Evolutionary conservation across 768 basidiomycete genomes (phyloP), one percentile per base, ranked within the genome.

Genomic region (Cytidiella melzeri): DNA sequence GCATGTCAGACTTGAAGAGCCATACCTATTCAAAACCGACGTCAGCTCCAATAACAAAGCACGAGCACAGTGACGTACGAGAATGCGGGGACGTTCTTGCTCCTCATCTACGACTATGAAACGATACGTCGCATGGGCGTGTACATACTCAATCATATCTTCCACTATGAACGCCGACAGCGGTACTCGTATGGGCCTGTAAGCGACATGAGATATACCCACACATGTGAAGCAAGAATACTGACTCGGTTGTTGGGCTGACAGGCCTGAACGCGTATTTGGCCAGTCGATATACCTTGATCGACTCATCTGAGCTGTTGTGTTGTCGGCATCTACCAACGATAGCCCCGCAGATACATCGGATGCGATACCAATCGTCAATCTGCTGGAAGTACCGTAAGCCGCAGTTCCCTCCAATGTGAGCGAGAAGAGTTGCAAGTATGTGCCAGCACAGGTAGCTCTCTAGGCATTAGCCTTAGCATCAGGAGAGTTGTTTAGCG

Each of bases 401-500:
- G n/a, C n/a, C n/a, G n/a, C n/a, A n/a, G n/a, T n/a, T n/a, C n/a
- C n/a, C n/a, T n/a, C n/a, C n/a, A n/a, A n/a, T n/a, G n/a, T 45
- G 30, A 34, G 7, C 9, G 45, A 51, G 39, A 52, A 47, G 46
- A 48, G 30, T 47, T 49, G 47, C n/a, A 55, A 54, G 55, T 54
- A 74, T 97, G 85, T 96, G 68, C 70, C 69, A 84, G 80, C 83
- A 74, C 77, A 72, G 74, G 94, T 97, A 97, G 94, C 92, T 81
- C 87, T 78, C 80, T 75, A 64, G 73, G 78, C 75, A 74, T 80
- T 61, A 58, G 69, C 75, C 87, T 90, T 69, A 61, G 60, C 73
- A 73, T 72, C 74, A 75, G 69, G 82, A 79, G 86, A 84, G 91
- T 93, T 94, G 92, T 94, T 91, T 79, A 74, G 71, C 73, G 76